phyloP scores from a whole-genome alignment of 306 rosid genomes.

The Pterocarpus santalinus region DNA sequence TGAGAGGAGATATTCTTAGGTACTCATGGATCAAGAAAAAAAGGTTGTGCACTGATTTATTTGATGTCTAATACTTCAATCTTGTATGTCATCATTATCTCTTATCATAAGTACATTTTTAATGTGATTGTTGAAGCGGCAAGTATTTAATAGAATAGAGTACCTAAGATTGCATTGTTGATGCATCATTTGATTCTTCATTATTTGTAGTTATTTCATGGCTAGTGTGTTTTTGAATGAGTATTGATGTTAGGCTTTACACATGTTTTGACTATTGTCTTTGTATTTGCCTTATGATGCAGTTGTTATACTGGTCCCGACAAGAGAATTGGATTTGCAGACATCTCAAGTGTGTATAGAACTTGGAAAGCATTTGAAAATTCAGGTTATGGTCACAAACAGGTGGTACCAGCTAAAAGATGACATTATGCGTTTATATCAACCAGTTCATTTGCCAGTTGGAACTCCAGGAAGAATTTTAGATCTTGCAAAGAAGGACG shows the following conservation, averaged over 20 bases:
- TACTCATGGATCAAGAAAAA: too few species aligned
- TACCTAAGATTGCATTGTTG: background rate
- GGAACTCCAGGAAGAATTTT: constrained; percentile 99
- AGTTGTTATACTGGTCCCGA: constrained; percentile 97
- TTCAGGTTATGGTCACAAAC: constrained; percentile 98
- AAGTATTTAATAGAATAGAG: too few species aligned
- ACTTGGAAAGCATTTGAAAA: constrained; percentile 91
- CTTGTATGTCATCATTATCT: too few species aligned
- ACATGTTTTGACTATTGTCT: constrained; percentile 25
- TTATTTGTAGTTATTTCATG: background rate
- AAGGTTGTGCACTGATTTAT: too few species aligned
- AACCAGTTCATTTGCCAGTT: constrained; percentile 96
- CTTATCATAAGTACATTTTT: too few species aligned
- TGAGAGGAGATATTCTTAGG: too few species aligned
- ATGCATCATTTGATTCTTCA: constrained; percentile 20
- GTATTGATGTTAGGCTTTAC: constrained; percentile 20
- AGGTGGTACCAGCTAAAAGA: constrained; percentile 98
- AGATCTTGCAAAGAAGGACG: constrained; percentile 95
- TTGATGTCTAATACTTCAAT: too few species aligned
- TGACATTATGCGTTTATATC: constrained; percentile 97
- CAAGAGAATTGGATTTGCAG: constrained; percentile 97
- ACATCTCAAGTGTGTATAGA: constrained; percentile 99
- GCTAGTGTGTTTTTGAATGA: background rate
- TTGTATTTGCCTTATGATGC: constrained; percentile 41
- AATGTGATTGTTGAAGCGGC: too few species aligned